Conservation (phyloP, 169 alveolate species). For the Plasmodium inui region DNA sequence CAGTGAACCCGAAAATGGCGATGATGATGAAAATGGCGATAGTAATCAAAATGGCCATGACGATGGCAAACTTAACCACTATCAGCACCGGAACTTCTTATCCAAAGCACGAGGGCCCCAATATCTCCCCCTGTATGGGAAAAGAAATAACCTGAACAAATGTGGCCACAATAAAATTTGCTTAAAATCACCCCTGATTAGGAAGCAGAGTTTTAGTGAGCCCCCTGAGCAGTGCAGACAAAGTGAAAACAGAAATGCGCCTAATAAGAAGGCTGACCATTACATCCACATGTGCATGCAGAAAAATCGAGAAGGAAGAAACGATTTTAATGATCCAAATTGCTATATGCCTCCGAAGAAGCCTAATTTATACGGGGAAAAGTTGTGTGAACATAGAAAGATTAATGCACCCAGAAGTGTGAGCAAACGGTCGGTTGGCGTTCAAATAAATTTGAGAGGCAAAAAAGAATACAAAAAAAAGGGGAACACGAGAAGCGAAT, state of each 20-base stretch:
- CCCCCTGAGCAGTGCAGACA: not conserved
- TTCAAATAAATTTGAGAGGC: slow-evolving; percentile 21
- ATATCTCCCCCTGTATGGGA: not conserved
- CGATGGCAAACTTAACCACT: not conserved
- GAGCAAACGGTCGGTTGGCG: slow-evolving; percentile 11
- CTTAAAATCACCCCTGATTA: not conserved
- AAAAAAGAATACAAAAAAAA: slow-evolving; percentile 16
- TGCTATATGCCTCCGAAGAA: not conserved
- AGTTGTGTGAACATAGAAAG: not conserved
- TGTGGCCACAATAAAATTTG: not conserved
- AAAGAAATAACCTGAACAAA: not conserved
- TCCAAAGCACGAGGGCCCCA: not conserved
- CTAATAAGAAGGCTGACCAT: not conserved
- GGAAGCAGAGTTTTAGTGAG: not conserved
- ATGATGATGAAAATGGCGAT: not conserved
- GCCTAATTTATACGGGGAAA: not conserved
- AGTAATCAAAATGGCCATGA: not conserved
- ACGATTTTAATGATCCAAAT: not conserved
- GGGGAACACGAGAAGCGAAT: slow-evolving; percentile 7
- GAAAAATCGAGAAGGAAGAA: not conserved
- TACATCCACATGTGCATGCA: not conserved
- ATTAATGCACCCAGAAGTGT: not conserved
- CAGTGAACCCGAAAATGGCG: not conserved
- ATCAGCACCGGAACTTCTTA: not conserved
- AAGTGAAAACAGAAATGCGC: not conserved